Percentiles rank a stretch among this genome's conserved stretches.
These are phyloP conservation scores for Diaporthe destruens DNA, from an alignment of 2,329 filamentous ascomycete species.

Conservation along the genomic window DNA sequence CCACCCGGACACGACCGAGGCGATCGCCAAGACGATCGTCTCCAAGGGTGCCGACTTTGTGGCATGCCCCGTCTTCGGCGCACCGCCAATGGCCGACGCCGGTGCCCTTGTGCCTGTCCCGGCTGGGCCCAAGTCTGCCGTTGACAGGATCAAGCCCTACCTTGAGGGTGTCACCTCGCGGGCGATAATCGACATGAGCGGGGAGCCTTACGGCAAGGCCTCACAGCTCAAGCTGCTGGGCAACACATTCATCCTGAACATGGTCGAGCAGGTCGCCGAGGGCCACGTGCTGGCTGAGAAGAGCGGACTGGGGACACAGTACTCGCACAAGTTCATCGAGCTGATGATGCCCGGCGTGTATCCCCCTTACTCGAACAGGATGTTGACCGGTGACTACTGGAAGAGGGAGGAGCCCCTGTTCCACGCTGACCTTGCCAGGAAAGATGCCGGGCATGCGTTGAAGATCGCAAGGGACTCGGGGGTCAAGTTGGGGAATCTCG, in stretches of 20 bases:
- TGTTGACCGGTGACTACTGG: slow-evolving; percentile 82
- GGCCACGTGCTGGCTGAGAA: slow-evolving; percentile 85
- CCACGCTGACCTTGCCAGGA: slow-evolving; percentile 83
- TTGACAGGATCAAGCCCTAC: slow-evolving; percentile 76
- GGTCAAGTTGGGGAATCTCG: slow-evolving; percentile 71
- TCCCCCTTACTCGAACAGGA: slow-evolving; percentile 78
- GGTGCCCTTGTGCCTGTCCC: slow-evolving; percentile 81
- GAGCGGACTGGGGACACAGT: slow-evolving; percentile 77
- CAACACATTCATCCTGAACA: slow-evolving; percentile 88
- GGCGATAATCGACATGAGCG: slow-evolving; percentile 77
- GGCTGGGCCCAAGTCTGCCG: slow-evolving; percentile 71
- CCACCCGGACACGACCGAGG: slow-evolving; percentile 83
- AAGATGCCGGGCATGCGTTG: slow-evolving; percentile 83
- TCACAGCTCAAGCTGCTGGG: slow-evolving; percentile 84
- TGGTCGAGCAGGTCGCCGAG: slow-evolving; percentile 84
- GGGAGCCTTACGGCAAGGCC: slow-evolving; percentile 76
- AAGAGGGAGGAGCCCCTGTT: slow-evolving; percentile 84
- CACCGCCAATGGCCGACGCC: slow-evolving; percentile 76
- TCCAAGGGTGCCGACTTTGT: slow-evolving; percentile 79
- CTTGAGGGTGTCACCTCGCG: slow-evolving; percentile 79
- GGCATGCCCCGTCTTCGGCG: slow-evolving; percentile 77
- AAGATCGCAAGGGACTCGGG: slow-evolving; percentile 74
- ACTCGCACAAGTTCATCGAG: slow-evolving; percentile 79
- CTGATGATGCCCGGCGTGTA: slow-evolving; percentile 82
- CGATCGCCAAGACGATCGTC: slow-evolving; percentile 69